A percentile compares a stretch with the other conserved stretches of the same genome.
Conservation (phyloP, 352 stramenopile species). For the Phytopythium montanum region DNA sequence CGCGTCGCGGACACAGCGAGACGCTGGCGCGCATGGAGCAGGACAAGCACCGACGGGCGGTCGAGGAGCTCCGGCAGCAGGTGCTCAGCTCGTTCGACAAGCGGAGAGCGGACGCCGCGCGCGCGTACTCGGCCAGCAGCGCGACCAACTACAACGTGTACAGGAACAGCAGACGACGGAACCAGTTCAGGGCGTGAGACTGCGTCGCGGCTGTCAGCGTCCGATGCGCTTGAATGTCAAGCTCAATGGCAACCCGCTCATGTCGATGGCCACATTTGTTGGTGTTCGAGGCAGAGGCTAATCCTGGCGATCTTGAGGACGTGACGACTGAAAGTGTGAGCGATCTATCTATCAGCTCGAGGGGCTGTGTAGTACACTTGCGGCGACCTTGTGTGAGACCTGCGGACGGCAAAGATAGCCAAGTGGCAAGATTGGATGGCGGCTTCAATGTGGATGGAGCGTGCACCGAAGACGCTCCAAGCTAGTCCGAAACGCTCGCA, state of each 20-base stretch:
- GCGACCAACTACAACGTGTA: slow-evolving; percentile 7
- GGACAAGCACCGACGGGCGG: neutral
- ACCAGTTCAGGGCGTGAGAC: neutral
- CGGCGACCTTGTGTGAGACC: neutral
- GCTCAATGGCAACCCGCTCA: no score
- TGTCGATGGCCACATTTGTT: no score
- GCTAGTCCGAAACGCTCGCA: neutral
- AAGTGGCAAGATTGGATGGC: neutral
- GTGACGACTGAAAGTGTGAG: neutral
- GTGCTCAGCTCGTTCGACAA: neutral
- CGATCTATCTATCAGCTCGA: neutral
- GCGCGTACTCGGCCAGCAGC: neutral
- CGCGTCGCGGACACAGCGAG: neutral
- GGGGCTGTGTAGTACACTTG: neutral
- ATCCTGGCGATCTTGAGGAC: neutral
- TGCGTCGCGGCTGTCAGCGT: neutral
- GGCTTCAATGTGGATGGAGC: neutral
- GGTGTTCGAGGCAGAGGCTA: neutral
- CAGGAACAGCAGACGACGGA: neutral
- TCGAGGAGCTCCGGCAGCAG: slow-evolving; percentile 1
- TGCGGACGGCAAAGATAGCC: neutral
- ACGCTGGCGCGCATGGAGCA: neutral
- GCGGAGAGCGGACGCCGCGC: neutral
- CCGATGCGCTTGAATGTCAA: neutral
- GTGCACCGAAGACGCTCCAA: neutral